Percentiles rank a stretch among this genome's conserved stretches.
These are phyloP conservation scores for Aspergillus carbonarius DNA, from an alignment of 2,329 filamentous ascomycete species.

Conservation along the genomic window DNA sequence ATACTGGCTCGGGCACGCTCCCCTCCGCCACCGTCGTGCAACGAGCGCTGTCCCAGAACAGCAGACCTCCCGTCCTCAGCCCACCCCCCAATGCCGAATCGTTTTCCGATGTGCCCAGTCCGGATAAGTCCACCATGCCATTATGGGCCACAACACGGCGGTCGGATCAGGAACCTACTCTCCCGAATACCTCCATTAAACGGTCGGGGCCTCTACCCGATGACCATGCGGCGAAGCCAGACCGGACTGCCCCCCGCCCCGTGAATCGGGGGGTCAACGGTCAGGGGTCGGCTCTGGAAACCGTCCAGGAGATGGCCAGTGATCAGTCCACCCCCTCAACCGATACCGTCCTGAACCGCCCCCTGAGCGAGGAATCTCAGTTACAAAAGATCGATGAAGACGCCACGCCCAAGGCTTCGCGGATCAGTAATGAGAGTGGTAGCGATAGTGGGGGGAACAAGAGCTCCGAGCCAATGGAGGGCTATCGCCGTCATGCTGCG, in stretches of 20 bases:
- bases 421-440: slow-evolving; percentile 58
- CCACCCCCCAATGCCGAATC: slow-evolving; percentile 60
- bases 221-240: slow-evolving; percentile 32
- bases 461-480: slow-evolving; percentile 36
- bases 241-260: slow-evolving; percentile 48
- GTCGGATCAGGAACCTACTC: slow-evolving; percentile 30
- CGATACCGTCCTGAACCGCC: slow-evolving; percentile 42
- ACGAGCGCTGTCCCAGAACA: slow-evolving; percentile 67
- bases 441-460: slow-evolving; percentile 52
- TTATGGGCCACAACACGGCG: slow-evolving; percentile 32
- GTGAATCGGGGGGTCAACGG: slow-evolving; percentile 59
- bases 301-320: slow-evolving; percentile 81
- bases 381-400: slow-evolving; percentile 38
- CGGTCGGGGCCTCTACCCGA: slow-evolving; percentile 28
- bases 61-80: slow-evolving; percentile 62
- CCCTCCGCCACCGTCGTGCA: slow-evolving; percentile 64
- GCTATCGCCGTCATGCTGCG: slow-evolving; percentile 35
- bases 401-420: slow-evolving; percentile 42
- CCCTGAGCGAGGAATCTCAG: slow-evolving; percentile 36
- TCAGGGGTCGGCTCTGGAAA: slow-evolving; percentile 70
- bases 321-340: slow-evolving; percentile 67
- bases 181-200: slow-evolving; percentile 41
- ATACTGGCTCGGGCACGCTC: slow-evolving; percentile 37
- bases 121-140: slow-evolving; percentile 60
- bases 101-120: slow-evolving; percentile 59